phyloP scores from a whole-genome alignment of 176 grass and related monocot species.

The Avena sativa region DNA sequence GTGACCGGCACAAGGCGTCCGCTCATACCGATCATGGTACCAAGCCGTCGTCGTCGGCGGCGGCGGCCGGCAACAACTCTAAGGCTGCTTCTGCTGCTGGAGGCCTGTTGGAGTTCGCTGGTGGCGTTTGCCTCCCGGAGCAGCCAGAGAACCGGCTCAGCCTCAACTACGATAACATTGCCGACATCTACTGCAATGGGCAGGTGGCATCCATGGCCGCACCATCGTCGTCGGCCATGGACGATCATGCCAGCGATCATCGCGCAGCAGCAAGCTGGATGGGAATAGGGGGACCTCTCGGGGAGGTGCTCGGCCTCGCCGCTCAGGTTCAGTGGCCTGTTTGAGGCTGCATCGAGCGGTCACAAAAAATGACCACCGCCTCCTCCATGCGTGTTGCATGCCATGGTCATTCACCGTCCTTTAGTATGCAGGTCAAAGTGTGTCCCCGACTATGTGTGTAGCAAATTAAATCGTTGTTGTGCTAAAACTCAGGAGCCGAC shows the following conservation, averaged over 20 bases:
- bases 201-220: background rate
- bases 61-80: background rate
- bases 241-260: background rate
- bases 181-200: conserved; percentile 11
- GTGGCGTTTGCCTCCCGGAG: conserved; percentile 11
- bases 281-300: conserved; percentile 6
- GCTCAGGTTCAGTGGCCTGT: background rate
- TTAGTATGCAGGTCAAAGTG: background rate
- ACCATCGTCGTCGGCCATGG: background rate
- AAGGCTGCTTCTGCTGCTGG: background rate
- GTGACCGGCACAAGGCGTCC: background rate
- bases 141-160: conserved; percentile 28
- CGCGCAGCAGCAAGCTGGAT: background rate
- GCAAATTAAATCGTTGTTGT: background rate
- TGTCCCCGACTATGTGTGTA: background rate
- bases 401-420: background rate
- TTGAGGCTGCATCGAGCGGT: background rate
- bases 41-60: background rate
- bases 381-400: background rate
- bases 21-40: background rate
- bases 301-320: background rate
- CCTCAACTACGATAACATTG: conserved; percentile 9
- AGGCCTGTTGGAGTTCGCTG: background rate
- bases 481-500: too few species aligned
- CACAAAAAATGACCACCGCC: background rate